A percentile compares a stretch with the other conserved stretches of the same genome.
phyloP scores from a whole-genome alignment of 1,284 basidiomycete species.

The Leccinum fallax region DNA sequence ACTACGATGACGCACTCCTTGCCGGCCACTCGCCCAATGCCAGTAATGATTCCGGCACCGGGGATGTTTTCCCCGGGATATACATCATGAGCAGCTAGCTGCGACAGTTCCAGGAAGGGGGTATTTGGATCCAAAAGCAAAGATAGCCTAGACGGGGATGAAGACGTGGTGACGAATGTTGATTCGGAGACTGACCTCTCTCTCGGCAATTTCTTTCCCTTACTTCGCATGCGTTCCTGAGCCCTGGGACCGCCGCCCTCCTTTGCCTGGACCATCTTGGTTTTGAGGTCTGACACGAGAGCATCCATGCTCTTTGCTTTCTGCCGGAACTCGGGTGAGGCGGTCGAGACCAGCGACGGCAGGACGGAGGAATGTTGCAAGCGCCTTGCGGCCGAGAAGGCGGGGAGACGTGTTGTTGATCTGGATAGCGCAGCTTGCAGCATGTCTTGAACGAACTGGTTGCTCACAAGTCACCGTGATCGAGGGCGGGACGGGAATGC shows the following conservation, averaged over 20 bases:
- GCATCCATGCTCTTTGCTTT: conserved; percentile 69
- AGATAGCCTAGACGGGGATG: conserved; percentile 47
- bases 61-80: conserved; percentile 82
- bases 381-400: conserved; percentile 14
- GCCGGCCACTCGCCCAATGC: conserved; percentile 81
- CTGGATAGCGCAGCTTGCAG: conserved; percentile 21
- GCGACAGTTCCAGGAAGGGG: conserved; percentile 89
- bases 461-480: background rate
- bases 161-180: background rate
- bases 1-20: conserved; percentile 88
- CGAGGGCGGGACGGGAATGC: background rate
- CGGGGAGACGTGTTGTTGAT: conserved; percentile 8
- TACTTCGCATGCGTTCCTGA: conserved; percentile 74
- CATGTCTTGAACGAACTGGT: conserved; percentile 19
- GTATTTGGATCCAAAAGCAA: conserved; percentile 82
- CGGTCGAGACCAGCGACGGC: conserved; percentile 68
- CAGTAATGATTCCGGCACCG: conserved; percentile 90
- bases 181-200: conserved; percentile 61
- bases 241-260: conserved; percentile 71
- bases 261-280: conserved; percentile 57
- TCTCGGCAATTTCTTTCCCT: conserved; percentile 85
- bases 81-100: conserved; percentile 86
- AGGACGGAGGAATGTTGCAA: conserved; percentile 70
- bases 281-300: conserved; percentile 64
- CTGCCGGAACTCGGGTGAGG: conserved; percentile 68